phyloP scores from a whole-genome alignment of 2,329 filamentous ascomycete genomes.

The Pseudocercospora pini-densiflorae region DNA sequence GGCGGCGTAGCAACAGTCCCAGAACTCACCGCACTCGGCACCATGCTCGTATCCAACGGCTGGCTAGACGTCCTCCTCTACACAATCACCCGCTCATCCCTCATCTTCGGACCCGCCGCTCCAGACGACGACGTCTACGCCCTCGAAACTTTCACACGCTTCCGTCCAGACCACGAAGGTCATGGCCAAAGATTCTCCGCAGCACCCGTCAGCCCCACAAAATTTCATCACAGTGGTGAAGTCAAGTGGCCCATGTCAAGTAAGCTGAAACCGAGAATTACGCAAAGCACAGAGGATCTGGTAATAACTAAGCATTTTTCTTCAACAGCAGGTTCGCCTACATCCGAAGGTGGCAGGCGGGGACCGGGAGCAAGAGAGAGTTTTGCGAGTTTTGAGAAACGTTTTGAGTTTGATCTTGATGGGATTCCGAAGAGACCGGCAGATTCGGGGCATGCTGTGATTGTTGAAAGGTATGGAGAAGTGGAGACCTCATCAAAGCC shows the following conservation, averaged over 20 bases:
- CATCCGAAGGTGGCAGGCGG: not conserved
- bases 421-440: not conserved
- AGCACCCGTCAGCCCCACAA: not conserved
- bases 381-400: slow-evolving; percentile 3
- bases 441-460: not conserved
- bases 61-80: slow-evolving; percentile 63
- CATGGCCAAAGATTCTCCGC: not conserved
- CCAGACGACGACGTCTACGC: slow-evolving; percentile 21
- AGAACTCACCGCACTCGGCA: slow-evolving; percentile 56
- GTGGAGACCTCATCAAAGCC: not conserved
- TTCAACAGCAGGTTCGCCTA: not conserved
- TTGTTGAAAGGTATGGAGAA: not conserved
- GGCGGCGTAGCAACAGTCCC: slow-evolving; percentile 37
- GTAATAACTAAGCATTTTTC: not conserved
- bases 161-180: not conserved
- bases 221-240: not conserved
- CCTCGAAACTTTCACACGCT: slow-evolving; percentile 23
- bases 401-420: not conserved
- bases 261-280: not conserved
- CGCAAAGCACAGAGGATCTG: not conserved
- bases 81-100: slow-evolving; percentile 53
- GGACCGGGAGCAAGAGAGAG: not conserved
- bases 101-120: slow-evolving; percentile 22
- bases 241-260: not conserved
- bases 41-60: slow-evolving; percentile 61